phyloP scores from a whole-genome alignment of 805 yeast species.

The Kazachstania africana region DNA sequence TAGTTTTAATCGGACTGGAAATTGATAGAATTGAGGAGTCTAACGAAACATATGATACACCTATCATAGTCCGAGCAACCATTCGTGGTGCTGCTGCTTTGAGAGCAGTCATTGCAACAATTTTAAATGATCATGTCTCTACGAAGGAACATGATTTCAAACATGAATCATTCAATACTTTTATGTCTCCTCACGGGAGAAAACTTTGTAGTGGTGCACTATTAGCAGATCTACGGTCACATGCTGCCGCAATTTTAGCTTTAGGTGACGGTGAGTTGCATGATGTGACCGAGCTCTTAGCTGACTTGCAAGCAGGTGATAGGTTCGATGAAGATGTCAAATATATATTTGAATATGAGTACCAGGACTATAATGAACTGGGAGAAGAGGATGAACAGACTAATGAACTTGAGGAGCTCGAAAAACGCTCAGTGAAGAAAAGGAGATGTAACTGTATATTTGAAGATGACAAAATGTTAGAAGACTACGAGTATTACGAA shows the following conservation, averaged over 20 bases:
- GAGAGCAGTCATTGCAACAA: constrained; percentile 48
- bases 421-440: constrained; percentile 5
- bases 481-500: constrained; percentile 18
- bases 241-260: constrained; percentile 43
- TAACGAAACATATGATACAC: constrained; percentile 29
- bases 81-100: constrained; percentile 56
- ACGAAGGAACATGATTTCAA: constrained; percentile 41
- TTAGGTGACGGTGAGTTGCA: constrained; percentile 32
- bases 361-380: constrained; percentile 29
- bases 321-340: constrained; percentile 56
- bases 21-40: constrained; percentile 41
- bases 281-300: constrained; percentile 42
- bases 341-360: constrained; percentile 49
- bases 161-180: constrained; percentile 46
- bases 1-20: constrained; percentile 49
- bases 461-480: constrained; percentile 24
- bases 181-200: constrained; percentile 58
- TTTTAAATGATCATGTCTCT: constrained; percentile 39
- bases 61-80: constrained; percentile 35
- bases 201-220: constrained; percentile 49
- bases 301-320: constrained; percentile 48
- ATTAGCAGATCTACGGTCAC: constrained; percentile 44
- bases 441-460: constrained; percentile 29
- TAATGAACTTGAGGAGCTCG: constrained; percentile 9
- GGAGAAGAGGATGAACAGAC: constrained; percentile 11